Percentiles rank a stretch among this genome's conserved stretches.
These are phyloP conservation scores for Ceratocystis cacaofunesta DNA, from an alignment of 2,329 filamentous ascomycete species.

Conservation along the genomic window DNA sequence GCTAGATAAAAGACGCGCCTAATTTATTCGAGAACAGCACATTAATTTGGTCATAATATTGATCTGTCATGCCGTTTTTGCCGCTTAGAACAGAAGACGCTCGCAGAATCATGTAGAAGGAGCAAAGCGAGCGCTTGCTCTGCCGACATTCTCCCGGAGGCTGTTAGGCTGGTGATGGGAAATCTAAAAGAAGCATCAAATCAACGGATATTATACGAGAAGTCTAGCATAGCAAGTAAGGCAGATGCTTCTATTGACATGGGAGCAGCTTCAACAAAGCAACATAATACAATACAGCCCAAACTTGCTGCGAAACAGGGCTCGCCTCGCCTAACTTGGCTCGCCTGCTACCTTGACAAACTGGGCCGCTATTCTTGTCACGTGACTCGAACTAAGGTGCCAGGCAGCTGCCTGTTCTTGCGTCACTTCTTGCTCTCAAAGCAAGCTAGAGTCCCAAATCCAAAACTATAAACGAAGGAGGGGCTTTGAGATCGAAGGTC, in stretches of 20 bases:
- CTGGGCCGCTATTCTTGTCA: not conserved
- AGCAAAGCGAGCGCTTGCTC: not conserved
- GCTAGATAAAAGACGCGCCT: not conserved
- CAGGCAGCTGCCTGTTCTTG: not conserved
- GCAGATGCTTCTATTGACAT: no score
- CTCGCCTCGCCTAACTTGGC: no score
- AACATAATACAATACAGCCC: no score
- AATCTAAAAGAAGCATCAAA: not conserved
- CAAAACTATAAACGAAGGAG: not conserved
- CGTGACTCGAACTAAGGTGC: not conserved
- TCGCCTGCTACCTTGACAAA: no score
- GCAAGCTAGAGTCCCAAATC: not conserved
- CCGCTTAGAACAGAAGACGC: not conserved
- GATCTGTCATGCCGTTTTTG: not conserved
- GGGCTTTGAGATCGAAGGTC: not conserved
- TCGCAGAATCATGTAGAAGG: not conserved
- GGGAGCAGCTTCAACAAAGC: no score
- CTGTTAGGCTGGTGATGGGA: not conserved
- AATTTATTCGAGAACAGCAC: not conserved
- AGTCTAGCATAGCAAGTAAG: no score
- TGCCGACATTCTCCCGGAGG: not conserved
- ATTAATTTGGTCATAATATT: not conserved
- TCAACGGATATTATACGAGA: no score
- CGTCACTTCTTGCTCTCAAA: not conserved
- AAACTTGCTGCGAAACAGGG: no score